A percentile compares a stretch with the other conserved stretches of the same genome.
phyloP scores from a whole-genome alignment of 1,284 basidiomycete genomes.

The Porodaedalea pini region DNA sequence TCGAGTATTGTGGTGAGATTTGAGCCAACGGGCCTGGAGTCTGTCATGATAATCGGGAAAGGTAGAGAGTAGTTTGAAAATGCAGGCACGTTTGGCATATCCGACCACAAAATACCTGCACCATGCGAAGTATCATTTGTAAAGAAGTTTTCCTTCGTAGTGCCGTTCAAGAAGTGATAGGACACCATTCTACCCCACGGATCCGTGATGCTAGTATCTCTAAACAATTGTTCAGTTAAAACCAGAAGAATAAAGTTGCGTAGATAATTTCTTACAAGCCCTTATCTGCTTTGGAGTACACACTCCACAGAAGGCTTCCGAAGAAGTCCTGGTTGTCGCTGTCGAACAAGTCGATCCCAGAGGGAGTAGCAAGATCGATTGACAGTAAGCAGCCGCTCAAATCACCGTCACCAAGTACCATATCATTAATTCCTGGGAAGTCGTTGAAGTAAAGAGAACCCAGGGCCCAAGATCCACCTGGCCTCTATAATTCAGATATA shows the following conservation, averaged over 20 bases:
- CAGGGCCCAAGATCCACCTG: constrained; percentile 65
- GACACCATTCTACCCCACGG: constrained; percentile 61
- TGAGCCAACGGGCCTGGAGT: constrained; percentile 48
- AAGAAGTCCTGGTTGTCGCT: constrained; percentile 52
- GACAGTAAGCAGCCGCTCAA: constrained; percentile 59
- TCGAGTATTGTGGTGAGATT: constrained; percentile 40
- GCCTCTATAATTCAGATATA: too few relatives aligned
- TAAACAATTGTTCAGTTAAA: constrained; percentile 32
- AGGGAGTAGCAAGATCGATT: constrained; percentile 50
- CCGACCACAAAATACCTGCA: constrained; percentile 63
- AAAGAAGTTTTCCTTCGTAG: constrained; percentile 52
- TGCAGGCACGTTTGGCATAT: constrained; percentile 42
- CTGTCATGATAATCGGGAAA: constrained; percentile 54
- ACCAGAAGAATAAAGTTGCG: constrained; percentile 1
- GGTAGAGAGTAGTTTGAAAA: constrained; percentile 46
- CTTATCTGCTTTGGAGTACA: constrained; percentile 50
- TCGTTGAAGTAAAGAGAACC: constrained; percentile 57
- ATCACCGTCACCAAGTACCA: constrained; percentile 53
- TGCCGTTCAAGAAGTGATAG: constrained; percentile 66
- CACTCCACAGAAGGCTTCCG: constrained; percentile 55
- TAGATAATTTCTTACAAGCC: constrained; percentile 43
- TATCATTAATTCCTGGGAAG: constrained; percentile 47
- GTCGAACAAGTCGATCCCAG: constrained; percentile 43
- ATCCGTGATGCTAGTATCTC: constrained; percentile 61
- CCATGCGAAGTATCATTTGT: constrained; percentile 57